Evolutionary conservation across 495 filamentous ascomycete genomes (phyloP), one percentile per base, ranked within the genome.

Genomic region (Bombardia bombarda): DNA sequence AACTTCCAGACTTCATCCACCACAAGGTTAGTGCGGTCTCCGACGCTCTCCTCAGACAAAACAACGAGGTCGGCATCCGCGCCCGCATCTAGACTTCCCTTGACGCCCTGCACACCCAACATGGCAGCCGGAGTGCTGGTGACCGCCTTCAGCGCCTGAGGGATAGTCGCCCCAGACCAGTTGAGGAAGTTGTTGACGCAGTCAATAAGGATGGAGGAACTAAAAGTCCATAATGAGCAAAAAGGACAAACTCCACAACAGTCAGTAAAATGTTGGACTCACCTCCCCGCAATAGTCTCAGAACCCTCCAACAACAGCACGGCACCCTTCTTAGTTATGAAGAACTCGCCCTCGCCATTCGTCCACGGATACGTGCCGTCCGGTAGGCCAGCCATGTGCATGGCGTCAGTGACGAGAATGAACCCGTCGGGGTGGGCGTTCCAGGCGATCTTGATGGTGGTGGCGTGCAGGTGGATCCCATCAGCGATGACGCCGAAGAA

Each of bases 1-100:
- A 34, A 34, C 12, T 34, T 34, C 32, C 32, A 34, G 7, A 34
- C 32, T 9, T 34, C 32, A 14, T 34, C 32, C 14, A 34, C 32
- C 9, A 34, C 32, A 1, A 34, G 32, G 1, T 8, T 28, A 8
- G 26, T 28, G 1, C 26, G 26, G 26, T 13, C 26, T 1, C 13
- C 26, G 26, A 2, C 13, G 2, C 13, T 28, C 22, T 56, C 63
- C 53, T 84, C 78, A 8, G 73, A 75, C 41, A 90, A 57, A 1
- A 90, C 72, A 19, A 90, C 76, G 42, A 93, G 55, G 63, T 93
- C 87, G 1, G 86, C 87, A 71, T 93, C 87, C 3, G 83, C 83
- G 16, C 79, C 84, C 24, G 72, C 67, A 2, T 75, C 71, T 41
- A 93, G 58, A 1, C 59, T 69, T 0, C 86, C 87, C 67, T 90